Evolutionary conservation across 495 filamentous ascomycete species (phyloP).

Genomic region (Trichoderma erinaceum): DNA sequence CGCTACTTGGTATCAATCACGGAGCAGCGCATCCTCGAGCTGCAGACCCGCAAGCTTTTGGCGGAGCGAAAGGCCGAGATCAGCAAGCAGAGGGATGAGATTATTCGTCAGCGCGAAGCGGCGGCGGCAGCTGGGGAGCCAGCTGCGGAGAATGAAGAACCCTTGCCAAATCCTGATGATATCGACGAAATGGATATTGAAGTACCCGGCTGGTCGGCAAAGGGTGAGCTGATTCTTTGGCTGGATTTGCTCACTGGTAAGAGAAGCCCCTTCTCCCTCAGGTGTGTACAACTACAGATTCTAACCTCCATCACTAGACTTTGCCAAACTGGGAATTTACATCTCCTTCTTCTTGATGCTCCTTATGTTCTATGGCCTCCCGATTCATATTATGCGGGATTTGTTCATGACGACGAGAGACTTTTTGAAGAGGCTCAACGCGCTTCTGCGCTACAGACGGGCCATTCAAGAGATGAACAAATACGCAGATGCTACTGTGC

Average conservation of each 20-base stretch:
- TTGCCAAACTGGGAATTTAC: slow-evolving; percentile 85
- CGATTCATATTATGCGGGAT: slow-evolving; percentile 94
- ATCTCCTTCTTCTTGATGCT: slow-evolving; percentile 88
- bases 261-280: slow-evolving; percentile 16
- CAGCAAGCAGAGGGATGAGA: slow-evolving; percentile 54
- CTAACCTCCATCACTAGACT: slow-evolving; percentile 49
- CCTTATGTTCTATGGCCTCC: slow-evolving; percentile 86
- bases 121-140: slow-evolving; percentile 35
- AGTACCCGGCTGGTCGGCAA: slow-evolving; percentile 93
- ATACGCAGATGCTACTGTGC: slow-evolving; percentile 85
- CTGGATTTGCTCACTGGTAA: slow-evolving; percentile 78
- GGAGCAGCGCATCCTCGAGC: slow-evolving; percentile 66
- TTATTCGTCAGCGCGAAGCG: slow-evolving; percentile 55
- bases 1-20: slow-evolving; percentile 75
- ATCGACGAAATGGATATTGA: slow-evolving; percentile 92
- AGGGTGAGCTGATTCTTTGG: slow-evolving; percentile 87
- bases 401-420: slow-evolving; percentile 89
- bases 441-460: slow-evolving; percentile 81
- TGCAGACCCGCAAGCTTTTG: slow-evolving; percentile 59
- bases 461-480: slow-evolving; percentile 85
- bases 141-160: slow-evolving; percentile 39
- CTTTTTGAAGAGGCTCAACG: slow-evolving; percentile 78
- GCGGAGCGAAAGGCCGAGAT: slow-evolving; percentile 54
- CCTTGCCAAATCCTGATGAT: slow-evolving; percentile 63
- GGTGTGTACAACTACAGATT: neutral